phyloP scores from a whole-genome alignment of 108 stramenopile species.

The Nitzschia sp. region DNA sequence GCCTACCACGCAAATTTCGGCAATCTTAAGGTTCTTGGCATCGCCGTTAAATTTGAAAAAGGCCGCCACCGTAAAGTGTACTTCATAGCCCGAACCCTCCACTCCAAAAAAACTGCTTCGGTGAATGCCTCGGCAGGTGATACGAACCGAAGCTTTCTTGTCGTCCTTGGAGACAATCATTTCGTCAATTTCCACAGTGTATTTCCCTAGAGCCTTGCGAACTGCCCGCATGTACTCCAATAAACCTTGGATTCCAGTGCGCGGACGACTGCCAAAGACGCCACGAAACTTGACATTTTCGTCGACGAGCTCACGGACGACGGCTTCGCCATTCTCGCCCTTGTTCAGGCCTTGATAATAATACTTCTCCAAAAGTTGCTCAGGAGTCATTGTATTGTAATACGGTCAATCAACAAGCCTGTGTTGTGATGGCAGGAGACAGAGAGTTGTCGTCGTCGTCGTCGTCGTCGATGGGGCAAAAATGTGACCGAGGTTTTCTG shows the following conservation, averaged over 20 bases:
- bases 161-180: slow-evolving; percentile 6
- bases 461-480: too few relatives aligned
- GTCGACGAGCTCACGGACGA: background rate
- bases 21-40: background rate
- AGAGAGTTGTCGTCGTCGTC: background rate
- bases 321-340: background rate
- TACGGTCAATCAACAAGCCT: background rate
- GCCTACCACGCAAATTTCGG: background rate
- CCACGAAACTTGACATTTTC: slow-evolving; percentile 5
- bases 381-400: background rate
- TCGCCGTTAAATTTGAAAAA: background rate
- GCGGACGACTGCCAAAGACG: background rate
- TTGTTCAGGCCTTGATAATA: slow-evolving; percentile 5
- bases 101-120: background rate
- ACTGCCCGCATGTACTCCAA: slow-evolving; percentile 1
- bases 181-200: slow-evolving; percentile 3
- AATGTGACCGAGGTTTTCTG: too few relatives aligned
- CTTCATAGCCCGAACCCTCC: background rate
- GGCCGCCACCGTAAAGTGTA: background rate
- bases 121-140: slow-evolving; percentile 1
- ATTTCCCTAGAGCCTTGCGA: background rate
- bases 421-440: too few relatives aligned
- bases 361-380: background rate
- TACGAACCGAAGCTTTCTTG: background rate
- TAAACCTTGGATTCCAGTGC: background rate